Conservation (phyloP, 768 basidiomycete genomes). For the Dentipellis sp. region DNA sequence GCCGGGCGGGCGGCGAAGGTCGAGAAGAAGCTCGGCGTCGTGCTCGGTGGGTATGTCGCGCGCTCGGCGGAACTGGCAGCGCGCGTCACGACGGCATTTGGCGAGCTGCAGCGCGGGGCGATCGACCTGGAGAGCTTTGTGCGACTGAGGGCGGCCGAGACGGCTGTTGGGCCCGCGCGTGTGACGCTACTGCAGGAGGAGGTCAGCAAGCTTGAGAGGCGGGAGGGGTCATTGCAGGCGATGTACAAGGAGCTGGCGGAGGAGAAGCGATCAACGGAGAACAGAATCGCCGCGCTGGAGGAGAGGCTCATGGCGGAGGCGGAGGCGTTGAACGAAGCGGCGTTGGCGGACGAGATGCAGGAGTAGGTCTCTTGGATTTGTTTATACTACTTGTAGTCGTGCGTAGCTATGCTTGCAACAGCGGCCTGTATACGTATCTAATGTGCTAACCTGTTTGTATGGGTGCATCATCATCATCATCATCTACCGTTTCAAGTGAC, state of each 20-base stretch:
- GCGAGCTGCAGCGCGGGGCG: conserved; percentile 55
- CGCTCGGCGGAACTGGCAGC: conserved; percentile 59
- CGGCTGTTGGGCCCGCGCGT: conserved; percentile 66
- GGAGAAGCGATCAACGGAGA: conserved; percentile 54
- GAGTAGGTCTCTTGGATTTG: background rate
- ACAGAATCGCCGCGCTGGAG: conserved; percentile 56
- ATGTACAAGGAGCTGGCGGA: conserved; percentile 76
- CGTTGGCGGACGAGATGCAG: conserved; percentile 53
- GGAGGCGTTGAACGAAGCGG: conserved; percentile 71
- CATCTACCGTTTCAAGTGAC: no score
- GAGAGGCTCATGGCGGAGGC: conserved; percentile 84
- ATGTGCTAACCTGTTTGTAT: no score
- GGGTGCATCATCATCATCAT: no score
- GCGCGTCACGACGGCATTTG: conserved; percentile 58
- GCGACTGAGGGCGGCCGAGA: conserved; percentile 63
- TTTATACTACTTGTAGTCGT: no score
- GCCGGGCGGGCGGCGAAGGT: conserved; percentile 72
- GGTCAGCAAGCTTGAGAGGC: conserved; percentile 67
- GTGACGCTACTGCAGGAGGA: conserved; percentile 79
- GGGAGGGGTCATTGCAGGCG: conserved; percentile 73
- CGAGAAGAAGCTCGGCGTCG: conserved; percentile 85
- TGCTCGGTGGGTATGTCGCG: conserved; percentile 85
- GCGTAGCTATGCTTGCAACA: no score
- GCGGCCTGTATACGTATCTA: no score
- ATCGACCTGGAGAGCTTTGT: conserved; percentile 76